Percentiles rank a stretch among this genome's conserved stretches.
Evolutionary conservation across 2,329 filamentous ascomycete genomes (phyloP).

Genomic region (Fusarium verticillioides): DNA sequence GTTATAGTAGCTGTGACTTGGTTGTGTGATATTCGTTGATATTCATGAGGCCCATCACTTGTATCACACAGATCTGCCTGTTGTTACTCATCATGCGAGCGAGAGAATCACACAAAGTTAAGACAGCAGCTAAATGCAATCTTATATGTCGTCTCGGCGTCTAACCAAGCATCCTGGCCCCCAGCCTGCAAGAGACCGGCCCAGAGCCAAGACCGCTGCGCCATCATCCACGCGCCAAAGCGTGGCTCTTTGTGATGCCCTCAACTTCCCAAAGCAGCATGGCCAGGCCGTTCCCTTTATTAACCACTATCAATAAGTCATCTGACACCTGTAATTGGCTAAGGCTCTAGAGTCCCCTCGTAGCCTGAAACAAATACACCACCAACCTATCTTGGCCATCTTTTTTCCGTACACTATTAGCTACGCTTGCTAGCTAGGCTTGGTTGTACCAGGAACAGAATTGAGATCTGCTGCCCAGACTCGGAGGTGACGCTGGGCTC

Average conservation of each 20-base stretch:
- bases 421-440: background rate
- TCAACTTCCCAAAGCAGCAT: slow-evolving; percentile 21
- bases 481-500: slow-evolving; percentile 22
- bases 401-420: background rate
- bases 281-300: slow-evolving; percentile 9
- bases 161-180: slow-evolving; percentile 33
- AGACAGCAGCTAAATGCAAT: slow-evolving; percentile 2
- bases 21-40: background rate
- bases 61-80: background rate
- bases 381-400: slow-evolving; percentile 13
- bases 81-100: background rate
- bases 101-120: background rate
- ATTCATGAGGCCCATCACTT: background rate
- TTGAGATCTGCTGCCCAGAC: slow-evolving; percentile 35
- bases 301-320: slow-evolving; percentile 13
- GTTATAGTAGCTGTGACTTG: background rate
- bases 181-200: background rate
- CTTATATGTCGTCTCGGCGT: slow-evolving; percentile 19
- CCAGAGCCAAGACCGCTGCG: slow-evolving; percentile 23
- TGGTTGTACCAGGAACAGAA: slow-evolving; percentile 28
- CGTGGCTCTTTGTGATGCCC: slow-evolving; percentile 27
- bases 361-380: slow-evolving; percentile 37
- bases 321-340: slow-evolving; percentile 21
- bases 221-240: slow-evolving; percentile 24
- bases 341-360: background rate